These are phyloP conservation scores for Inga leiocalycina DNA, from an alignment of 306 rosid genomes.

Conservation along the genomic window DNA sequence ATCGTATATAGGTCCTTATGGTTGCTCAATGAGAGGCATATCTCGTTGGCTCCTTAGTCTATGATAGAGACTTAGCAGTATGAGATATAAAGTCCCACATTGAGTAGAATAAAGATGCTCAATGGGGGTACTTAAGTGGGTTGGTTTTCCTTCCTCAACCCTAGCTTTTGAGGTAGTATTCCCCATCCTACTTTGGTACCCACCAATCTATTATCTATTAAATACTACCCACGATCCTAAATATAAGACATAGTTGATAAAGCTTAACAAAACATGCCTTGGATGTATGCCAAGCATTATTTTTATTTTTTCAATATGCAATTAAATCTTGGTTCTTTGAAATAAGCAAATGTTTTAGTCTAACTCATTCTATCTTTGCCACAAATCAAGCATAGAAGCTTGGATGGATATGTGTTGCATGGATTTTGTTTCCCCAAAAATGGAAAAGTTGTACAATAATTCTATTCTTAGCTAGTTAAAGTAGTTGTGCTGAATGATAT, in stretches of 20 bases:
- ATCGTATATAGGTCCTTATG: neutral
- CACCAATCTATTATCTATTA: neutral
- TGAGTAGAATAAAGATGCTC: neutral
- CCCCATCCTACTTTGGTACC: neutral
- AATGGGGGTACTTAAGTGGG: neutral
- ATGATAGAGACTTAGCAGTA: neutral
- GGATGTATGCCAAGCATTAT: neutral
- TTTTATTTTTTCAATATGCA: neutral
- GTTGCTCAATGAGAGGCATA: neutral
- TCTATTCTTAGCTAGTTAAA: neutral
- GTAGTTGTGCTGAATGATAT: neutral
- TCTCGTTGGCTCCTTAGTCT: neutral
- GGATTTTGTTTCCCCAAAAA: neutral
- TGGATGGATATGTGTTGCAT: neutral
- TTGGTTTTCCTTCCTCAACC: neutral
- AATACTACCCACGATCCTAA: neutral
- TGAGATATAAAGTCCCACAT: neutral
- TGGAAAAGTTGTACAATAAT: neutral
- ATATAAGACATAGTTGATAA: neutral
- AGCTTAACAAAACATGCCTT: neutral
- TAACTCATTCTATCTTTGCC: neutral
- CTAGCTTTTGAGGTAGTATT: neutral
- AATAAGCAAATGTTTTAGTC: neutral
- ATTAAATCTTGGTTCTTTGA: neutral
- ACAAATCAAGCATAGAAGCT: conserved; percentile 4